Evolutionary conservation across 208 protist genomes (phyloP).

Genomic region (Angomonas desouzai): DNA sequence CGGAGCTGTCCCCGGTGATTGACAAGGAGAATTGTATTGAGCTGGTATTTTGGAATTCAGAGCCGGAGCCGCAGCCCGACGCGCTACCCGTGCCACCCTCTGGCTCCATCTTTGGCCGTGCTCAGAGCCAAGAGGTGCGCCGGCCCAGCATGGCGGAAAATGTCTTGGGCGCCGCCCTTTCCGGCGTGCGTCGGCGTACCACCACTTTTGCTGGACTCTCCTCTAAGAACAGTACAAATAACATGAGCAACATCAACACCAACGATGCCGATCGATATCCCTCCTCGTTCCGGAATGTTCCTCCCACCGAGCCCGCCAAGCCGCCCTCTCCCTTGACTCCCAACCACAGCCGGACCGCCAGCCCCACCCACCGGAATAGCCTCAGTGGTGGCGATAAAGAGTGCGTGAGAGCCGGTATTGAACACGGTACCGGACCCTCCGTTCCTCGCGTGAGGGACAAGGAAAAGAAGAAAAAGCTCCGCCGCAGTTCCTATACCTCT

Average conservation of each 20-base stretch:
- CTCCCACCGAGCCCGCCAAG: not conserved
- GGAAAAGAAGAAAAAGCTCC: constrained; percentile 12
- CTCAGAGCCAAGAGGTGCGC: not conserved
- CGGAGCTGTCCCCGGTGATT: constrained; percentile 47
- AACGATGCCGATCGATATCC: not conserved
- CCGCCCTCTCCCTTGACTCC: not conserved
- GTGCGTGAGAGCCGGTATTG: constrained; percentile 8
- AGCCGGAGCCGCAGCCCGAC: constrained; percentile 8
- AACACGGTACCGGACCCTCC: constrained; percentile 9
- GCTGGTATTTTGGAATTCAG: constrained; percentile 66
- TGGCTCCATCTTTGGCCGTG: not conserved
- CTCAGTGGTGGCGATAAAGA: not conserved
- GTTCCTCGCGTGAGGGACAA: constrained; percentile 3
- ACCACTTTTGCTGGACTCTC: not conserved
- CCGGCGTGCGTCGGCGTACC: not conserved
- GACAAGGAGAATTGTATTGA: constrained; percentile 84
- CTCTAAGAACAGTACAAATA: not conserved
- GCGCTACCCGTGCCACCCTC: constrained; percentile 3
- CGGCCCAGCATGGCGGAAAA: constrained; percentile 3
- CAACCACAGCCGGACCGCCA: not conserved
- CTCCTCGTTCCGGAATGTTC: not conserved
- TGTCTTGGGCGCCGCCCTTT: constrained; percentile 1
- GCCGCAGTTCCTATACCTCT: constrained; percentile 17
- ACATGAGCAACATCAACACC: no score
- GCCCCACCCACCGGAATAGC: constrained; percentile 9